Percentiles rank a stretch among this genome's conserved stretches.
Conservation (phyloP, 2,329 filamentous ascomycete species). For the Ceratocystis cubensis region DNA sequence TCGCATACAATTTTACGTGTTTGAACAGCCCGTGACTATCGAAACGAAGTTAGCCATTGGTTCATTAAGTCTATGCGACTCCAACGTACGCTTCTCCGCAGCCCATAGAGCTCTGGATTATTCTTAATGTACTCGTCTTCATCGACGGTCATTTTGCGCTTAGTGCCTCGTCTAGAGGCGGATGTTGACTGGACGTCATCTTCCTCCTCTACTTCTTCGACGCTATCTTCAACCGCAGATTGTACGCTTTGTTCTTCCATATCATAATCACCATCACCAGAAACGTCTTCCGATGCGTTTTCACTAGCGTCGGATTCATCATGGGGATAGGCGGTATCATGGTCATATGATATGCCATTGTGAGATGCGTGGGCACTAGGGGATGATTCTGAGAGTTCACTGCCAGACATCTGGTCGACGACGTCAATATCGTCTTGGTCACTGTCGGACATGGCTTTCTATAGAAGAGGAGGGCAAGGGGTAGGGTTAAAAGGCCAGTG, state of each 20-base stretch:
- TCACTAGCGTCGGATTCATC: slow-evolving; percentile 35
- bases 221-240: slow-evolving; percentile 24
- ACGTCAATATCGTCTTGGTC: slow-evolving; percentile 20
- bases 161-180: slow-evolving; percentile 52
- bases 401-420: slow-evolving; percentile 46
- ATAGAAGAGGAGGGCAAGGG: background rate
- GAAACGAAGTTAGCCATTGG: slow-evolving; percentile 16
- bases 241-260: slow-evolving; percentile 45
- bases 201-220: slow-evolving; percentile 19
- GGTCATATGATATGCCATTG: slow-evolving; percentile 32
- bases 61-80: slow-evolving; percentile 11
- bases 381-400: slow-evolving; percentile 62
- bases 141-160: slow-evolving; percentile 57
- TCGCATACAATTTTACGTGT: slow-evolving; percentile 42
- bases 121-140: slow-evolving; percentile 77
- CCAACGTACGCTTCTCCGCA: slow-evolving; percentile 71
- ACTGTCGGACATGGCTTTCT: slow-evolving; percentile 19
- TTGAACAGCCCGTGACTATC: slow-evolving; percentile 44
- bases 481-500: slow-evolving; percentile 3
- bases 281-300: slow-evolving; percentile 40
- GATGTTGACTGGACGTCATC: slow-evolving; percentile 51
- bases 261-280: slow-evolving; percentile 64
- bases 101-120: slow-evolving; percentile 88
- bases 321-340: slow-evolving; percentile 28
- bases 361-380: slow-evolving; percentile 38